Evolutionary conservation across 371 early-diverging fungal genomes (phyloP).

Genomic region (Synchytrium microbalum): DNA sequence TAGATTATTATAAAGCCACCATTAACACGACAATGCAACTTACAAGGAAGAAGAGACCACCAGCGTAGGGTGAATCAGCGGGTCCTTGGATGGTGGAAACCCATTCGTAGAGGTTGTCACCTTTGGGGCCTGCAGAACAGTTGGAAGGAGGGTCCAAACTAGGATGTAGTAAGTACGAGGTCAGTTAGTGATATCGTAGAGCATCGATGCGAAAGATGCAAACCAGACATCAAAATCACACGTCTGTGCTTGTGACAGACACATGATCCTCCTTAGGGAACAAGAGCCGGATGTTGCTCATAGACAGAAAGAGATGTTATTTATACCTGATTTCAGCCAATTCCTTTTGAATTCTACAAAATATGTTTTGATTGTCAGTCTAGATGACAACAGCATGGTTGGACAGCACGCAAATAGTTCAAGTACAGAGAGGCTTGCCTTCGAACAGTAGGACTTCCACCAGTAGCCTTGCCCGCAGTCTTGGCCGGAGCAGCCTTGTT

Average conservation of each 20-base stretch:
- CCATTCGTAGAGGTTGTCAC: slow-evolving; percentile 94
- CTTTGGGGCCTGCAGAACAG: slow-evolving; percentile 94
- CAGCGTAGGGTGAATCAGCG: slow-evolving; percentile 65
- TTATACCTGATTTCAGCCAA: slow-evolving; percentile 71
- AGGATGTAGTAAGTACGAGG: neutral
- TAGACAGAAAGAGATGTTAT: slow-evolving; percentile 3
- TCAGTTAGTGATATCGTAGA: neutral
- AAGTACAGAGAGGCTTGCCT: too few relatives aligned
- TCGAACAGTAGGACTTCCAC: too few relatives aligned
- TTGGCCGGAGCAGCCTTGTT: too few relatives aligned
- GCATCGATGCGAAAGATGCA: neutral
- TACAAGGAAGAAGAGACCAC: slow-evolving; percentile 66
- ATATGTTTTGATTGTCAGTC: too few relatives aligned
- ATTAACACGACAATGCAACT: neutral
- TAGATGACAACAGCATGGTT: too few relatives aligned
- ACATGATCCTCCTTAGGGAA: too few relatives aligned
- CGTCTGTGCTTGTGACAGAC: too few relatives aligned
- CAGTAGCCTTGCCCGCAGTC: too few relatives aligned
- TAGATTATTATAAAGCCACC: too few relatives aligned
- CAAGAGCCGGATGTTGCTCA: slow-evolving; percentile 5
- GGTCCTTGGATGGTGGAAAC: slow-evolving; percentile 92
- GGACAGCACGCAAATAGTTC: too few relatives aligned
- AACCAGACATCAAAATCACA: neutral
- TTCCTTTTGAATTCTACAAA: slow-evolving; percentile 72
- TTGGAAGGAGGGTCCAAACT: slow-evolving; percentile 89